Evolutionary conservation across 768 basidiomycete species (phyloP).

Genomic region (Leucocoprinus sp.): DNA sequence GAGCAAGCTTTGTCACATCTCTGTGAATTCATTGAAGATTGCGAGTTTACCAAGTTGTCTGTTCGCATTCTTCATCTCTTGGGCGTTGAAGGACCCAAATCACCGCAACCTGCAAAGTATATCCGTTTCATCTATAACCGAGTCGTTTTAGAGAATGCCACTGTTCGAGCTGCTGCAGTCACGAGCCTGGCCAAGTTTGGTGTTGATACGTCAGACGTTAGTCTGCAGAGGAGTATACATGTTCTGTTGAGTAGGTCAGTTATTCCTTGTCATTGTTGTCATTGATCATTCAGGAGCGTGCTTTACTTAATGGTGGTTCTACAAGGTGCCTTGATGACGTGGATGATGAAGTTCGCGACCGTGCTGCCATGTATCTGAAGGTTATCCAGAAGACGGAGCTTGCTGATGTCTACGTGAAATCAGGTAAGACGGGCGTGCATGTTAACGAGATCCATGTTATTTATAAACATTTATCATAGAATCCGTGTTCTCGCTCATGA

Average conservation of each 20-base stretch:
- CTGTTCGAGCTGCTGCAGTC: constrained; percentile 94
- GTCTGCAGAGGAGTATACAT: constrained; percentile 76
- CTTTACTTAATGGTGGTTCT: constrained; percentile 7
- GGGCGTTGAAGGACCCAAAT: constrained; percentile 92
- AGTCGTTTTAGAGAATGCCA: constrained; percentile 96
- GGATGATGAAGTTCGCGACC: constrained; percentile 97
- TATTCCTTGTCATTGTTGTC: background rate
- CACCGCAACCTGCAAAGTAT: constrained; percentile 95
- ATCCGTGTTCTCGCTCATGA: constrained; percentile 86
- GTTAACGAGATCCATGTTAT: background rate
- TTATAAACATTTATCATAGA: constrained; percentile 41
- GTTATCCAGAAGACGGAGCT: constrained; percentile 72
- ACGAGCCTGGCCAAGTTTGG: constrained; percentile 95
- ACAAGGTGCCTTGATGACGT: constrained; percentile 92
- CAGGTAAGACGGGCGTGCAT: constrained; percentile 44
- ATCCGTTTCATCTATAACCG: constrained; percentile 99
- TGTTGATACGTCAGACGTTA: constrained; percentile 71
- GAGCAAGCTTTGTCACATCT: constrained; percentile 96
- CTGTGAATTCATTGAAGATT: constrained; percentile 99
- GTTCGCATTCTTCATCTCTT: constrained; percentile 94
- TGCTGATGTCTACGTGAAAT: constrained; percentile 83
- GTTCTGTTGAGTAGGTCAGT: constrained; percentile 78
- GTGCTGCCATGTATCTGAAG: constrained; percentile 90
- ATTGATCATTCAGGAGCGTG: background rate
- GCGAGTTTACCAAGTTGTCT: constrained; percentile 98